phyloP scores from a whole-genome alignment of 768 basidiomycete genomes.

The Kockovaella imperatae region DNA sequence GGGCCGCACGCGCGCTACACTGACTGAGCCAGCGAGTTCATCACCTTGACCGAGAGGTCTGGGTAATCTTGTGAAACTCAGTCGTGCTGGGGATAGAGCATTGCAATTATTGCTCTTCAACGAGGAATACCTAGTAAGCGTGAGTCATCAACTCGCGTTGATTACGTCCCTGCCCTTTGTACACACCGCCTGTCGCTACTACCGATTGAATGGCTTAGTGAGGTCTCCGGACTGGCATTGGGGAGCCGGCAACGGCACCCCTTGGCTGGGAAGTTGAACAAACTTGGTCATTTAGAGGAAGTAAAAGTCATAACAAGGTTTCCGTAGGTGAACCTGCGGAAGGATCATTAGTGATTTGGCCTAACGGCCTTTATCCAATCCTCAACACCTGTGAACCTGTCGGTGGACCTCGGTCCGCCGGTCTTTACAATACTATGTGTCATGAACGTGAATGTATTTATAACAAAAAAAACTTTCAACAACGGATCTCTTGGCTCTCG shows the following conservation, averaged over 20 bases:
- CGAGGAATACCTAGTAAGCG: slow-evolving; percentile 83
- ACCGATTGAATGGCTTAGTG: slow-evolving; percentile 87
- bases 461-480: slow-evolving; percentile 51
- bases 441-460: slow-evolving; percentile 37
- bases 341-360: slow-evolving; percentile 55
- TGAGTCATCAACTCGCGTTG: slow-evolving; percentile 81
- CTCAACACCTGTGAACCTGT: slow-evolving; percentile 52
- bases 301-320: slow-evolving; percentile 77
- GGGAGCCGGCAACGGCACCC: slow-evolving; percentile 53
- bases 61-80: slow-evolving; percentile 72
- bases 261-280: slow-evolving; percentile 58
- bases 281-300: slow-evolving; percentile 79
- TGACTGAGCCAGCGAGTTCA: slow-evolving; percentile 79
- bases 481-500: slow-evolving; percentile 70
- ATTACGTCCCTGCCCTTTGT: slow-evolving; percentile 87
- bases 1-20: slow-evolving; percentile 80
- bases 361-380: slow-evolving; percentile 20
- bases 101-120: slow-evolving; percentile 89
- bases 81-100: slow-evolving; percentile 80
- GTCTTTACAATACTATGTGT: slow-evolving; percentile 24
- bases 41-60: slow-evolving; percentile 66
- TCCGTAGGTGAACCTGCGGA: slow-evolving; percentile 76
- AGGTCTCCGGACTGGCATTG: slow-evolving; percentile 72
- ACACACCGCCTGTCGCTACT: slow-evolving; percentile 85
- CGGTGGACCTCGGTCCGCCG: slow-evolving; percentile 8